Evolutionary conservation across 768 basidiomycete genomes (phyloP).

Genomic region (Lentinula guzmanii): DNA sequence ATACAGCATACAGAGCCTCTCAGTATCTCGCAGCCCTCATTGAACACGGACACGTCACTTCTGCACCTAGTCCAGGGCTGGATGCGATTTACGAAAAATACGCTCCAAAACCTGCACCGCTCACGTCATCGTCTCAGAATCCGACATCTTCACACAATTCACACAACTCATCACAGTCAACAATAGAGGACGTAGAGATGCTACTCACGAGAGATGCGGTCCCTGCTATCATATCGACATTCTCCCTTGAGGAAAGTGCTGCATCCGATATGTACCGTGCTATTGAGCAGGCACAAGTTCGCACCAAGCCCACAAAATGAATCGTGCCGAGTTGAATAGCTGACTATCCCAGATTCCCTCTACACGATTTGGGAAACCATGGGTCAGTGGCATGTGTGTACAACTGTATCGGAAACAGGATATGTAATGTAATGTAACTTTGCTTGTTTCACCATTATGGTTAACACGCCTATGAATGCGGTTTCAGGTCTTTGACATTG

Average conservation of each 20-base stretch:
- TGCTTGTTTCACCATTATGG: not conserved
- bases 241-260: conserved; percentile 39
- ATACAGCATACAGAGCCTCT: conserved; percentile 62
- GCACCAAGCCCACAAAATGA: not conserved
- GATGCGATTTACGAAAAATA: conserved; percentile 48
- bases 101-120: conserved; percentile 5
- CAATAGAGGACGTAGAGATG: conserved; percentile 13
- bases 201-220: conserved; percentile 51
- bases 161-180: not conserved
- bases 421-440: not conserved
- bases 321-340: not conserved
- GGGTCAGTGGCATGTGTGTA: not conserved
- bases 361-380: not conserved
- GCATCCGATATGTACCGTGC: conserved; percentile 56
- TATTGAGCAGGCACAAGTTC: conserved; percentile 44
- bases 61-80: conserved; percentile 46
- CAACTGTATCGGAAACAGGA: not conserved
- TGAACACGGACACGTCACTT: conserved; percentile 47
- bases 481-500: too few species aligned
- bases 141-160: not conserved
- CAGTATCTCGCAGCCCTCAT: conserved; percentile 60
- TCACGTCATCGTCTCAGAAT: conserved; percentile 4
- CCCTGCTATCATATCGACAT: conserved; percentile 39
- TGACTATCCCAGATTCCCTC: not conserved
- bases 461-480: not conserved